A percentile compares a stretch with the other conserved stretches of the same genome.
Conservation (phyloP, 225 moss, liverwort and hornwort genomes). For the Polytrichum formosum region DNA sequence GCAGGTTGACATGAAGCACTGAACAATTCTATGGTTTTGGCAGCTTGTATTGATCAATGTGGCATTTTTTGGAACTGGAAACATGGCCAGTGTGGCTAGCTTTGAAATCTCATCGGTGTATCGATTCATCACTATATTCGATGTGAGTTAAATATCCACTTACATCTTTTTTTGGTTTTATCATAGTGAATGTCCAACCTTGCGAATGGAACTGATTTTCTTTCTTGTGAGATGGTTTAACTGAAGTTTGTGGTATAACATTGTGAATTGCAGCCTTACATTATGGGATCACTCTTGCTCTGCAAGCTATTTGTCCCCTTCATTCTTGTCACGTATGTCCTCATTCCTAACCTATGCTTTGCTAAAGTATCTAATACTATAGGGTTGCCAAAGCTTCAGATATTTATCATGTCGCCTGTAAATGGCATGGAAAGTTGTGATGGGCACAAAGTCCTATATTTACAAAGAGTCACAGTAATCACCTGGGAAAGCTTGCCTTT, state of each 20-base stretch:
- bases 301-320: conserved; percentile 95
- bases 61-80: conserved; percentile 97
- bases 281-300: conserved; percentile 90
- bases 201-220: no score
- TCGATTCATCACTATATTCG: conserved; percentile 92
- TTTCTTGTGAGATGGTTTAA: no score
- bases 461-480: no score
- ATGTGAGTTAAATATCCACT: conserved; percentile 44
- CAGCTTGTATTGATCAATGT: conserved; percentile 93
- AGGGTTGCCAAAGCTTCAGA: no score
- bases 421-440: no score
- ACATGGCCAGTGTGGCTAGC: conserved; percentile 96
- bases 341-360: conserved; percentile 3
- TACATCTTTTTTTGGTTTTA: no score
- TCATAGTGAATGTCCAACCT: no score
- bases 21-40: conserved; percentile 9
- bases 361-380: no score
- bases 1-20: background rate
- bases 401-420: no score
- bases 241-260: background rate
- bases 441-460: no score
- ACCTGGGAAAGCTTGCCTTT: no score
- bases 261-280: conserved; percentile 65
- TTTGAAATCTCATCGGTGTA: conserved; percentile 99
- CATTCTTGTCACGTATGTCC: conserved; percentile 87